Base-by-base conservation (phyloP, 495 filamentous ascomycete genomes). In the Penicillium pancosmium region DNA sequence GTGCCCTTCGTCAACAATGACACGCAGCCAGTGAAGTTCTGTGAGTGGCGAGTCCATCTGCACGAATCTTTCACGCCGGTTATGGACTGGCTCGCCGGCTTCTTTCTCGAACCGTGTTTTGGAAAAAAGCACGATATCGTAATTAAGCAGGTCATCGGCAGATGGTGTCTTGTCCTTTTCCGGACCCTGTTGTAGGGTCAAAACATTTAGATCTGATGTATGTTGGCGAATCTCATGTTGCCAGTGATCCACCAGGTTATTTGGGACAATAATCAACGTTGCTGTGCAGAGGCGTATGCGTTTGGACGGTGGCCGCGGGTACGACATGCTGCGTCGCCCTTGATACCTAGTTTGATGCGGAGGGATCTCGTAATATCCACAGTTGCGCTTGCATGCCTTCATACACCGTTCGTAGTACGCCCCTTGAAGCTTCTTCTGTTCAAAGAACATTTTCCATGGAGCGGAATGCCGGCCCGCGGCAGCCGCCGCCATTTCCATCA, bases 1-100 rank as follows among this genome's bases (percentile, higher is more conserved):
- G 67, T 97, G 92, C 1, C 93, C 93, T 80, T 98, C 93, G 55
- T 98, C 93, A 34, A 95, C 86, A 36, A 98, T 92, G 44, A 93
- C 83, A 12, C 93, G 84, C 57, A 96, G 84, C 80, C 91, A 96
- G 61, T 90, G 91, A 11, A 97, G 72, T 16, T 83, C 67, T 41
- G 84, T 85, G 6, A 97, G 72, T 0, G 88, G 84, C 4, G 87
- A 88, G 4, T 79, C 70, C n/a, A 55, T 63, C 56, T 47, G 73
- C 60, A 52, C 66, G 53, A 31, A 60, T 56, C 52, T 79, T 62
- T 67, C 61, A 12, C 76, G 68, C 21, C 68, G 68, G 38, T 73
- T 70, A 38, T 70, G 48, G 16, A 67, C 63, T 10, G 60, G 59
- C 15, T 77, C 74, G 23, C 75, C 77, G 9, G 66, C 68, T 55